Percentiles rank a stretch among this genome's conserved stretches.
Conservation (phyloP, 2,329 filamentous ascomycete genomes). For the Botrytis medusae region DNA sequence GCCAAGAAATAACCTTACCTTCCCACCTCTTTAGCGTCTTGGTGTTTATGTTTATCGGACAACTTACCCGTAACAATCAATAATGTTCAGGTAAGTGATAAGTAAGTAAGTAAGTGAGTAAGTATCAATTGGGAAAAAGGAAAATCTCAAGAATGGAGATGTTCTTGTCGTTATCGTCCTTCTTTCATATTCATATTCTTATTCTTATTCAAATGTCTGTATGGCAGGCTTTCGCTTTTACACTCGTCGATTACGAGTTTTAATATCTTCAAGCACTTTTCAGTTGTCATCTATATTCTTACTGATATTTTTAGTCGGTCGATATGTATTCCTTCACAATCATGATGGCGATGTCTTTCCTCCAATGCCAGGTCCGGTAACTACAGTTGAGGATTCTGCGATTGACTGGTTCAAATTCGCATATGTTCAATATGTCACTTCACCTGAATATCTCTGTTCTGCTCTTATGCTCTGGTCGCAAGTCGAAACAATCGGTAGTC, state of each 20-base stretch:
- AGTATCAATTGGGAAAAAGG: not conserved
- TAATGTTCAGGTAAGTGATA: no score
- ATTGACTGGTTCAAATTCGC: constrained; percentile 35
- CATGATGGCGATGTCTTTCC: constrained; percentile 27
- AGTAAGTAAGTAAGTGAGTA: not conserved
- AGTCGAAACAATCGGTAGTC: constrained; percentile 36
- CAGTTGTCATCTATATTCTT: constrained; percentile 26
- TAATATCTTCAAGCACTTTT: constrained; percentile 25
- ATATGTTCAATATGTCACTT: constrained; percentile 37
- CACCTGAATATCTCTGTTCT: constrained; percentile 35
- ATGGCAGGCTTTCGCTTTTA: constrained; percentile 32
- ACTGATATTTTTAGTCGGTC: constrained; percentile 26
- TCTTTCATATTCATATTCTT: not conserved
- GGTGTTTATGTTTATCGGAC: not conserved
- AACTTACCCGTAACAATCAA: not conserved
- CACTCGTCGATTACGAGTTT: constrained; percentile 29
- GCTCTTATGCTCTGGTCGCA: constrained; percentile 36
- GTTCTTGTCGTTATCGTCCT: constrained; percentile 3
- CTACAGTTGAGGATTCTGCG: constrained; percentile 27
- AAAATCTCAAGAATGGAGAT: not conserved
- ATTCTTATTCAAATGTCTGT: constrained; percentile 6
- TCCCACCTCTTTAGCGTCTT: constrained; percentile 9
- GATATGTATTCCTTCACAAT: constrained; percentile 33
- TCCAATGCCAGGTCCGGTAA: constrained; percentile 24
- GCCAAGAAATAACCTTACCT: not conserved